These are phyloP conservation scores for Melastoma candidum DNA, from an alignment of 441 rosid species.

Conservation along the genomic window DNA sequence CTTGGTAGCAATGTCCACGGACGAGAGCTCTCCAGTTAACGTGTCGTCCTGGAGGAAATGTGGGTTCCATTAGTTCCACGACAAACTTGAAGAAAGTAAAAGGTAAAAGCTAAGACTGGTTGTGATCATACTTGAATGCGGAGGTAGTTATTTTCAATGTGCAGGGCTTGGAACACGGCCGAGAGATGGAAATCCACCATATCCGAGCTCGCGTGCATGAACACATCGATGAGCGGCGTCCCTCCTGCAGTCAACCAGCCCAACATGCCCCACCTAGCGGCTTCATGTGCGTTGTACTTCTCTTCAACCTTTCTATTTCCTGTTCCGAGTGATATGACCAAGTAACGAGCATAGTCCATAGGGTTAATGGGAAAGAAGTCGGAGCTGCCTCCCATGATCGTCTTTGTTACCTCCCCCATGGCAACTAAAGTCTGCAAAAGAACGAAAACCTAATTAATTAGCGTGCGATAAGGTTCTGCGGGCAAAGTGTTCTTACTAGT, in stretches of 20 bases:
- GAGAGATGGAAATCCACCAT: slow-evolving; percentile 25
- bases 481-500: too few species aligned
- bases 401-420: slow-evolving; percentile 42
- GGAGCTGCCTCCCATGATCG: slow-evolving; percentile 27
- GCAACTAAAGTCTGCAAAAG: slow-evolving; percentile 44
- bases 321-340: slow-evolving; percentile 54
- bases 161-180: slow-evolving; percentile 9
- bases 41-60: not conserved
- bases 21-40: slow-evolving; percentile 1
- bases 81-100: too few species aligned
- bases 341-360: slow-evolving; percentile 42
- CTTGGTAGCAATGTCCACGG: slow-evolving; percentile 7
- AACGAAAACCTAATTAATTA: not conserved
- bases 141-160: slow-evolving; percentile 12
- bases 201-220: slow-evolving; percentile 45
- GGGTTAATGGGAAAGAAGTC: slow-evolving; percentile 43
- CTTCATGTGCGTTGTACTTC: slow-evolving; percentile 29
- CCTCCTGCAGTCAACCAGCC: slow-evolving; percentile 42
- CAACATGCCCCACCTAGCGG: slow-evolving; percentile 54
- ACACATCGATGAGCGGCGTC: slow-evolving; percentile 49
- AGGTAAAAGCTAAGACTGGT: too few species aligned
- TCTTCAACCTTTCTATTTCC: slow-evolving; percentile 30
- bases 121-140: slow-evolving; percentile 8
- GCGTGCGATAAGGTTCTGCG: too few species aligned
- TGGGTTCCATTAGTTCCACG: too few species aligned